phyloP scores from a whole-genome alignment of 768 basidiomycete genomes.

The Holtermanniella nyarrowii region DNA sequence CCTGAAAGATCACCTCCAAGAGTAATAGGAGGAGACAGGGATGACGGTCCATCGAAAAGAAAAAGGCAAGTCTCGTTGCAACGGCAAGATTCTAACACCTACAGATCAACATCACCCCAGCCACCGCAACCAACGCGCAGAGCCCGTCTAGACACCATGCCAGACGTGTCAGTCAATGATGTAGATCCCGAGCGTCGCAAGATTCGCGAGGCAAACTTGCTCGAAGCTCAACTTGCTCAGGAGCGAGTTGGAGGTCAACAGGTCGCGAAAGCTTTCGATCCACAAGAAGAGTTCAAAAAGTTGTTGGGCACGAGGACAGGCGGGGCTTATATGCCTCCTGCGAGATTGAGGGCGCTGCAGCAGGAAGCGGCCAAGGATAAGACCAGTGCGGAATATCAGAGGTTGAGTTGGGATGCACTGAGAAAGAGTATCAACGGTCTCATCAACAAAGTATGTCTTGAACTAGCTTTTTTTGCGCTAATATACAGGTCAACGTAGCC shows the following conservation, averaged over 20 bases:
- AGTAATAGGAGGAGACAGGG: too few species aligned
- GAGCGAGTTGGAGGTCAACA: slow-evolving; percentile 60
- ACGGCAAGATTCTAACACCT: neutral
- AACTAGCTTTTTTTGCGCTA: neutral
- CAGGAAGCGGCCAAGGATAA: slow-evolving; percentile 73
- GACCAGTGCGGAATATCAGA: slow-evolving; percentile 76
- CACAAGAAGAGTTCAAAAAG: slow-evolving; percentile 81
- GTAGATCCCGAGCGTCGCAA: slow-evolving; percentile 65
- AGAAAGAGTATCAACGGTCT: slow-evolving; percentile 98
- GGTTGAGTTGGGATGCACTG: slow-evolving; percentile 93
- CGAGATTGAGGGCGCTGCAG: slow-evolving; percentile 79
- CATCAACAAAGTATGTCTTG: slow-evolving; percentile 64
- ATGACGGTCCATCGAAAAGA: slow-evolving; percentile 17
- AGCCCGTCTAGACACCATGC: too few species aligned
- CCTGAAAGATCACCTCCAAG: too few species aligned
- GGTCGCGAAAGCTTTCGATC: slow-evolving; percentile 51
- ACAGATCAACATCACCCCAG: slow-evolving; percentile 1
- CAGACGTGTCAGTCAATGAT: slow-evolving; percentile 60
- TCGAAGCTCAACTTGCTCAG: slow-evolving; percentile 45
- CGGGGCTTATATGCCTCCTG: slow-evolving; percentile 94
- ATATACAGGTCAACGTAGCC: slow-evolving; percentile 61
- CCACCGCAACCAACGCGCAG: slow-evolving; percentile 12
- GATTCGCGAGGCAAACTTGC: slow-evolving; percentile 53
- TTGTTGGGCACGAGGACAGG: slow-evolving; percentile 69
- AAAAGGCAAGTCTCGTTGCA: slow-evolving; percentile 14